phyloP scores from a whole-genome alignment of 2,329 filamentous ascomycete genomes.

The Thelonectria discophora region DNA sequence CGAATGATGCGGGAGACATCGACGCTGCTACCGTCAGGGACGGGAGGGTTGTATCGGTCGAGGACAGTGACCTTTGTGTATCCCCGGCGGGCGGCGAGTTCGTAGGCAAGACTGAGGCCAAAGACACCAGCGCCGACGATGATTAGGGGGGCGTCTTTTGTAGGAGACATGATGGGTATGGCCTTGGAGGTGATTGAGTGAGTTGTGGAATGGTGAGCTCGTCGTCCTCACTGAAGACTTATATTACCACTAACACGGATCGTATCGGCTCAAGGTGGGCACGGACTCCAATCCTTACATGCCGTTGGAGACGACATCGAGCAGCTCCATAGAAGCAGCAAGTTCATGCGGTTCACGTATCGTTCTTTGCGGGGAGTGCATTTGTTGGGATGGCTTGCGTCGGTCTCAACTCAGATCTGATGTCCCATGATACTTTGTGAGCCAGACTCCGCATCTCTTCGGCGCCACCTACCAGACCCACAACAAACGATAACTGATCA shows the following conservation, averaged over 20 bases:
- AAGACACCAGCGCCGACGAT: conserved; percentile 58
- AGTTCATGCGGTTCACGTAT: background rate
- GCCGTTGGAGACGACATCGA: background rate
- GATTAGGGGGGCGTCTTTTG: conserved; percentile 16
- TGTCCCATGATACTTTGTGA: too few species aligned
- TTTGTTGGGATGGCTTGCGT: too few species aligned
- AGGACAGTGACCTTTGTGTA: conserved; percentile 57
- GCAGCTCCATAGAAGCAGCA: background rate
- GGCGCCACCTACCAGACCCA: too few species aligned
- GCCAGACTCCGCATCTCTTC: too few species aligned
- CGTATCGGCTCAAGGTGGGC: background rate
- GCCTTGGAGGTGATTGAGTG: too few species aligned
- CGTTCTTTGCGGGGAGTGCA: too few species aligned
- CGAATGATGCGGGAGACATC: conserved; percentile 52
- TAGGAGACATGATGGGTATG: background rate
- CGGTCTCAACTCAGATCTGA: too few species aligned
- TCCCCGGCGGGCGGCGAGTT: conserved; percentile 50
- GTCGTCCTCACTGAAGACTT: too few species aligned
- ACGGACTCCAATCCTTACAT: background rate
- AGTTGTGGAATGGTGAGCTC: too few species aligned
- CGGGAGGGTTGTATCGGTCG: conserved; percentile 49
- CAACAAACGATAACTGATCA: too few species aligned
- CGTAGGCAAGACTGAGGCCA: conserved; percentile 57
- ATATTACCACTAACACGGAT: too few species aligned
- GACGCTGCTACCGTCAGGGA: conserved; percentile 48